These are phyloP conservation scores for Orychophragmus violaceus DNA, from an alignment of 345 rosid species.

Conservation along the genomic window DNA sequence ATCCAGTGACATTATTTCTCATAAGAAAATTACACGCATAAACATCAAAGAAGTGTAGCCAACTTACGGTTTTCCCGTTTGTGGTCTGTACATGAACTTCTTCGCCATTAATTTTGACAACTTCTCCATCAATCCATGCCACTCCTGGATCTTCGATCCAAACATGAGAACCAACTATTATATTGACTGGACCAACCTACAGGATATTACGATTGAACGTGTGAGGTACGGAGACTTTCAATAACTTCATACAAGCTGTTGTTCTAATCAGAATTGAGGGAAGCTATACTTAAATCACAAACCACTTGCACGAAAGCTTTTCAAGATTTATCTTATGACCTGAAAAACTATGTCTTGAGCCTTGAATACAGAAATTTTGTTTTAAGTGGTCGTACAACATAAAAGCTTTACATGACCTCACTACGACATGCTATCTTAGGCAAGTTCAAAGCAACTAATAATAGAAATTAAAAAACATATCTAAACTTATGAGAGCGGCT, in stretches of 20 bases:
- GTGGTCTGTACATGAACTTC: conserved; percentile 64
- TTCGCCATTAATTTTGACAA: conserved; percentile 59
- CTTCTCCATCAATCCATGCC: conserved; percentile 99
- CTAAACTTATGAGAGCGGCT: neutral
- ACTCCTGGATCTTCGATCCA: conserved; percentile 84
- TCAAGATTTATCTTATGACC: neutral
- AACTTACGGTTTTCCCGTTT: conserved; percentile 72
- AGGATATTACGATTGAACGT: neutral
- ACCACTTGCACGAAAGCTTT: neutral
- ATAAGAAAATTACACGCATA: neutral
- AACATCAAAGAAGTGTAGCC: neutral
- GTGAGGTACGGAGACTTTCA: conserved; percentile 1
- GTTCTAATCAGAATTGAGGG: neutral
- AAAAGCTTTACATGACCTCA: neutral
- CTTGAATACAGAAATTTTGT: neutral
- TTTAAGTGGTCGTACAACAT: neutral
- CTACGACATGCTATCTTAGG: conserved; percentile 5
- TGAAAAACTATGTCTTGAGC: neutral
- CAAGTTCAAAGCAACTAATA: conserved; percentile 8
- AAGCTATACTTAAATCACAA: neutral
- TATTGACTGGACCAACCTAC: conserved; percentile 80
- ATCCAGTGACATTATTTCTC: conserved; percentile 3
- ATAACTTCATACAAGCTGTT: conserved; percentile 1
- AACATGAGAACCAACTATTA: conserved; percentile 92
- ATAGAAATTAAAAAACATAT: conserved; percentile 1